Conservation (phyloP, 2,329 filamentous ascomycete genomes). For the Arthrobotrys megalospora region DNA sequence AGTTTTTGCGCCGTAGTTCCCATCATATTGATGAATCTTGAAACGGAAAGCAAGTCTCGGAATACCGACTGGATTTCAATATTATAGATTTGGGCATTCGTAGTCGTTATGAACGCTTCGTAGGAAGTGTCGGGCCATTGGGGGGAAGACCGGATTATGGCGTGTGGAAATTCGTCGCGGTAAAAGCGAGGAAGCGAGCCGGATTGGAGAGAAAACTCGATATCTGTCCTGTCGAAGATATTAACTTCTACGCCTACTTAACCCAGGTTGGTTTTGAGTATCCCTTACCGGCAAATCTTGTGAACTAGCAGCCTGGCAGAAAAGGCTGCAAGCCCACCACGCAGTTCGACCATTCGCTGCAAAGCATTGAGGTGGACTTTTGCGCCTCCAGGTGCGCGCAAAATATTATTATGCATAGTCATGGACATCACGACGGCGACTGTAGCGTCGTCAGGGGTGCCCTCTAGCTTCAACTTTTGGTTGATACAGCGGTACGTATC, state of each 20-base stretch:
- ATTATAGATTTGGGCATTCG: constrained; percentile 23
- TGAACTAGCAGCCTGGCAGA: constrained; percentile 35
- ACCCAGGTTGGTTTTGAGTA: too few relatives aligned
- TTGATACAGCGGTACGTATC: constrained; percentile 52
- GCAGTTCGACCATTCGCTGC: constrained; percentile 34
- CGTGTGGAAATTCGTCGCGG: constrained; percentile 50
- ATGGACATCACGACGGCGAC: constrained; percentile 56
- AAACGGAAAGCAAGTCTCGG: constrained; percentile 39
- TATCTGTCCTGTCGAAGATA: constrained; percentile 34
- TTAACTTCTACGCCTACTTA: neutral
- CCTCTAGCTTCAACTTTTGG: constrained; percentile 28
- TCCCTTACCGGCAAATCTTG: constrained; percentile 49
- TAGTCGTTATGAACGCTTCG: constrained; percentile 36
- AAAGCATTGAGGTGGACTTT: constrained; percentile 47
- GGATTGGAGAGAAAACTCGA: constrained; percentile 46
- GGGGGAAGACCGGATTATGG: constrained; percentile 13
- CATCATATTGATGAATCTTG: constrained; percentile 30
- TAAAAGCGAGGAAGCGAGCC: constrained; percentile 43
- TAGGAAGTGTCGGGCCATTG: constrained; percentile 13
- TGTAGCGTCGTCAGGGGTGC: constrained; percentile 32
- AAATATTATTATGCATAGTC: constrained; percentile 53
- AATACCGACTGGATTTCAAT: constrained; percentile 19
- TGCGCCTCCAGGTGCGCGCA: constrained; percentile 35
- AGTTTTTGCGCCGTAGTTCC: constrained; percentile 3
- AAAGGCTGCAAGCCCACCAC: constrained; percentile 39